phyloP scores from a whole-genome alignment of 305 asterid genomes.

The Nicotiana rustica region DNA sequence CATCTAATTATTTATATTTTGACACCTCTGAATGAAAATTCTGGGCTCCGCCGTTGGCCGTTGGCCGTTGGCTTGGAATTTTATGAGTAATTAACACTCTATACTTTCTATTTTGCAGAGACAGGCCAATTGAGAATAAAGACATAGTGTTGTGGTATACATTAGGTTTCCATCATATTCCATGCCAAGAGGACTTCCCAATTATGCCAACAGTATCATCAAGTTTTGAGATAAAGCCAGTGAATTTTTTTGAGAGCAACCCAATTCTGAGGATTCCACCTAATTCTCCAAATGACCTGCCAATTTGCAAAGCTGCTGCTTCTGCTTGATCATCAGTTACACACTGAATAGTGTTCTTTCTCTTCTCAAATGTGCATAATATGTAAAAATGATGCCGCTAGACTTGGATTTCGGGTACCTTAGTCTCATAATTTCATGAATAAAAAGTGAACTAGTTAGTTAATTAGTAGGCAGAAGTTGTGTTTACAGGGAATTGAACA shows the following conservation, averaged over 20 bases:
- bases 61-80: too few species aligned
- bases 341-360: not conserved
- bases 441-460: not conserved
- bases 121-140: slow-evolving; percentile 72
- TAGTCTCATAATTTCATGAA: not conserved
- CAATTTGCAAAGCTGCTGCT: slow-evolving; percentile 73
- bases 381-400: not conserved
- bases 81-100: not conserved
- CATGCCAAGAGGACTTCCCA: slow-evolving; percentile 95
- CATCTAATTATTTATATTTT: too few species aligned
- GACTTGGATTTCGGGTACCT: not conserved
- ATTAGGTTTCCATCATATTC: slow-evolving; percentile 92
- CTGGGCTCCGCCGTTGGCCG: too few species aligned
- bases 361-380: not conserved
- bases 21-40: too few species aligned
- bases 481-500: too few species aligned
- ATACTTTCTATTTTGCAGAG: slow-evolving; percentile 49
- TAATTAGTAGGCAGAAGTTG: not conserved
- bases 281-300: slow-evolving; percentile 71
- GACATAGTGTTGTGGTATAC: slow-evolving; percentile 96
- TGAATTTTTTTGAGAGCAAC: slow-evolving; percentile 88
- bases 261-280: slow-evolving; percentile 81
- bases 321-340: slow-evolving; percentile 52
- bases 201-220: slow-evolving; percentile 96
- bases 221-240: slow-evolving; percentile 90